A percentile compares a stretch with the other conserved stretches of the same genome.
Conservation (phyloP, 805 yeast genomes). For the Wickerhamiella occidentalis region DNA sequence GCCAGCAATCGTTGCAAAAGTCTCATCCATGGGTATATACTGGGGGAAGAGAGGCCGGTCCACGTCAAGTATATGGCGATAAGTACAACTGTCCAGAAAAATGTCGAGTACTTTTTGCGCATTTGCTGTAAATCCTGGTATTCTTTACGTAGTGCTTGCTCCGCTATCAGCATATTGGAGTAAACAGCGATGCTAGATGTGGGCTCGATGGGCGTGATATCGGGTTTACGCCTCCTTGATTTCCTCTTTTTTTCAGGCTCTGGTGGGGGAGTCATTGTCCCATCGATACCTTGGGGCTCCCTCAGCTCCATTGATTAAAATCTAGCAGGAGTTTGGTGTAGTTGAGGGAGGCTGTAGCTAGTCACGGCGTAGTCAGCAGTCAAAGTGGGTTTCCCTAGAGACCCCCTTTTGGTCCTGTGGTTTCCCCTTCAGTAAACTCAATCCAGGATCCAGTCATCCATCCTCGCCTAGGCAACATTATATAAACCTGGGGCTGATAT, state of each 20-base stretch:
- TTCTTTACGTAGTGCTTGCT: slow-evolving; percentile 75
- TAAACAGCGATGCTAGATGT: slow-evolving; percentile 34
- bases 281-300: slow-evolving; percentile 14
- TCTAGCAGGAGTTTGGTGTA: neutral
- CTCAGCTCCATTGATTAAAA: slow-evolving; percentile 9
- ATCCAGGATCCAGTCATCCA: neutral
- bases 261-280: slow-evolving; percentile 5
- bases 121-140: slow-evolving; percentile 57
- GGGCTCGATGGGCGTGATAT: slow-evolving; percentile 4
- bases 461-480: neutral
- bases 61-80: slow-evolving; percentile 26
- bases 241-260: neutral
- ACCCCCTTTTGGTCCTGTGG: neutral
- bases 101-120: slow-evolving; percentile 49
- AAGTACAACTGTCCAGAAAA: slow-evolving; percentile 27
- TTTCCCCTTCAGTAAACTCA: neutral
- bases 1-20: slow-evolving; percentile 35
- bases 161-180: slow-evolving; percentile 61
- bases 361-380: neutral
- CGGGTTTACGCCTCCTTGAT: neutral
- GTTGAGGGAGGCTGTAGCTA: neutral
- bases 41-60: slow-evolving; percentile 24
- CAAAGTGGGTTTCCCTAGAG: neutral
- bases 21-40: slow-evolving; percentile 29
- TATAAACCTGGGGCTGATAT: neutral